phyloP scores from a whole-genome alignment of 108 stramenopile genomes.

The Fistulifera solaris region DNA sequence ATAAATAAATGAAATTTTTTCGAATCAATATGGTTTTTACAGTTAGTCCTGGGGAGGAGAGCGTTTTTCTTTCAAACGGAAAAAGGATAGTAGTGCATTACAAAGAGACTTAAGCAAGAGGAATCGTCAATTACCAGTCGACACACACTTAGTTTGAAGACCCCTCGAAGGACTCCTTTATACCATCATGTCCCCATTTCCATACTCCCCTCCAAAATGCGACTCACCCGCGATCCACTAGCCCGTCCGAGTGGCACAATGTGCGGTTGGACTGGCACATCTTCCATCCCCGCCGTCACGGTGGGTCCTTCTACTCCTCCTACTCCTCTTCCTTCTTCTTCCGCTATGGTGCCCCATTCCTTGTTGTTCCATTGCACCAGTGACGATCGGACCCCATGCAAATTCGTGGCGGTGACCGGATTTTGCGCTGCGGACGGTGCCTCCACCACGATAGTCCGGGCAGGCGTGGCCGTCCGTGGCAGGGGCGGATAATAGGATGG shows the following conservation, averaged over 20 bases:
- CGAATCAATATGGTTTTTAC: no score
- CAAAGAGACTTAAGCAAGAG: no score
- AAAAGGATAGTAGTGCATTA: no score
- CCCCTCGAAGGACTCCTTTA: no score
- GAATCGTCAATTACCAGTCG: no score
- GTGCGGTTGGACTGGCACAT: constrained; percentile 3
- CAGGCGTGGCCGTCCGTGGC: background rate
- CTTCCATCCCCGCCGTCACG: constrained; percentile 11
- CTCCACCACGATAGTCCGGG: background rate
- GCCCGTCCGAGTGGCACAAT: constrained; percentile 60
- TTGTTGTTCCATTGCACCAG: constrained; percentile 33
- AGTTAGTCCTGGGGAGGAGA: no score
- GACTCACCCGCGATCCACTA: constrained; percentile 65
- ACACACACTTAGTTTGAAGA: no score
- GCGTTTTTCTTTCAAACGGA: no score
- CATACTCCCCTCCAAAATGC: constrained; percentile 58
- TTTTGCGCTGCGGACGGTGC: background rate
- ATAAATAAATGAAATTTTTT: no score
- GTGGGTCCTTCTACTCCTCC: no score
- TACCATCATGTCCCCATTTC: constrained; percentile 19
- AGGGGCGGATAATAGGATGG: constrained; percentile 27
- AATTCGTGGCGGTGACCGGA: no score
- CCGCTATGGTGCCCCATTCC: constrained; percentile 26
- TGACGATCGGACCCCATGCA: constrained; percentile 24
- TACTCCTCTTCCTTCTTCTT: no score